Evolutionary conservation across 176 grass and related monocot species (phyloP).

Genomic region (Oryza coarctata): DNA sequence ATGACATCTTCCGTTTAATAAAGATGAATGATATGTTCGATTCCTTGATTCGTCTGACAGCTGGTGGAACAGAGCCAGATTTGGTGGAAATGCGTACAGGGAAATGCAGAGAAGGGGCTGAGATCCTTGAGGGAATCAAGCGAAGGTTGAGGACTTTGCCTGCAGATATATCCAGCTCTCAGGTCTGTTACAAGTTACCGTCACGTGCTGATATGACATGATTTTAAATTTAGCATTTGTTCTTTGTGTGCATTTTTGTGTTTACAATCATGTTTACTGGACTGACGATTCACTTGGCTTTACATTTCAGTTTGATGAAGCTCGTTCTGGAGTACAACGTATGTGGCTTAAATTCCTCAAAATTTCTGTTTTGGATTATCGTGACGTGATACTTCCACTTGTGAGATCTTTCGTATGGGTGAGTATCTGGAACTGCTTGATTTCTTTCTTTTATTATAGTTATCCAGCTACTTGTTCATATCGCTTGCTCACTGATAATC

Average conservation of each 20-base stretch:
- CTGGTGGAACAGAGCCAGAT: background rate
- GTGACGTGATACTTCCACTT: constrained; percentile 20
- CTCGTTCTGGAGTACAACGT: background rate
- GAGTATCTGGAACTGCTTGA: background rate
- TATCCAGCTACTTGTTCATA: background rate
- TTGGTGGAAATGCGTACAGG: background rate
- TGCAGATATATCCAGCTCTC: background rate
- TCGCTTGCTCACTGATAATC: background rate
- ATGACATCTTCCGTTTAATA: background rate
- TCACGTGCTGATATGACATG: background rate
- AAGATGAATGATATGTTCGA: background rate
- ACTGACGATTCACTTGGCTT: constrained; percentile 5
- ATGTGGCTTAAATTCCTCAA: constrained; percentile 26
- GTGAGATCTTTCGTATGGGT: constrained; percentile 30
- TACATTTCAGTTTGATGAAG: constrained; percentile 9
- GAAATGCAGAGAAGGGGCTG: constrained; percentile 14
- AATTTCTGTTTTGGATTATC: constrained; percentile 21
- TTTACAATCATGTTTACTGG: constrained; percentile 7
- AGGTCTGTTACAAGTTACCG: background rate
- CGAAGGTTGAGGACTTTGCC: constrained; percentile 10
- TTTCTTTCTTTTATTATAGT: background rate
- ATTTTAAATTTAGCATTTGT: constrained; percentile 32
- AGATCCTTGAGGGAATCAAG: constrained; percentile 13
- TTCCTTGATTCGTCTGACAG: background rate
- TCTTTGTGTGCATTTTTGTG: background rate